A percentile compares a stretch with the other conserved stretches of the same genome.
Evolutionary conservation across 169 alveolate genomes (phyloP).

Genomic region (Eimeria praecox): DNA sequence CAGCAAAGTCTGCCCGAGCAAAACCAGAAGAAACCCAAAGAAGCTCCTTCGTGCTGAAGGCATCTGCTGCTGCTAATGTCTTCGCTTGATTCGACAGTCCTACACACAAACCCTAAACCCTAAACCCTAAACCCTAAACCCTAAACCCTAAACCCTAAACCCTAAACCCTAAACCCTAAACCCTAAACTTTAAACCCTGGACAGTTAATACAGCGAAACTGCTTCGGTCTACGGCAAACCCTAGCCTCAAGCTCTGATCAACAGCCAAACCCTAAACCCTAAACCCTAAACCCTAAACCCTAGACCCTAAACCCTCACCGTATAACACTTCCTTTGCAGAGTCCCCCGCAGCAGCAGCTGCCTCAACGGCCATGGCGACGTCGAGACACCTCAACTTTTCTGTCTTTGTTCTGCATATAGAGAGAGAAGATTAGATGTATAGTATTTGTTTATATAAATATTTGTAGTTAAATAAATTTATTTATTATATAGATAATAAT

Average conservation of each 20-base stretch:
- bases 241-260: neutral
- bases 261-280: neutral
- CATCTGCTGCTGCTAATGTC: neutral
- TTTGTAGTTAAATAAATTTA: too few relatives aligned
- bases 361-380: conserved; percentile 37
- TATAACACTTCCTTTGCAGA: neutral
- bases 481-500: too few relatives aligned
- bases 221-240: neutral
- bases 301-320: too few relatives aligned
- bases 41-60: neutral
- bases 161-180: neutral
- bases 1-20: neutral
- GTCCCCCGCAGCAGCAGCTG: conserved; percentile 12
- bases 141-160: neutral
- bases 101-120: neutral
- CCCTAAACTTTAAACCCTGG: neutral
- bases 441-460: too few relatives aligned
- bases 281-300: too few relatives aligned
- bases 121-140: neutral
- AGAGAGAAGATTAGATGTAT: too few relatives aligned
- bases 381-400: neutral
- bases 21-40: neutral
- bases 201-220: too few relatives aligned
- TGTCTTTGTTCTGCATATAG: neutral
- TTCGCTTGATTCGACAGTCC: neutral